Percentiles rank a stretch among this genome's conserved stretches.
phyloP scores from a whole-genome alignment of 805 yeast genomes.

The Metschnikowia corniflorae region DNA sequence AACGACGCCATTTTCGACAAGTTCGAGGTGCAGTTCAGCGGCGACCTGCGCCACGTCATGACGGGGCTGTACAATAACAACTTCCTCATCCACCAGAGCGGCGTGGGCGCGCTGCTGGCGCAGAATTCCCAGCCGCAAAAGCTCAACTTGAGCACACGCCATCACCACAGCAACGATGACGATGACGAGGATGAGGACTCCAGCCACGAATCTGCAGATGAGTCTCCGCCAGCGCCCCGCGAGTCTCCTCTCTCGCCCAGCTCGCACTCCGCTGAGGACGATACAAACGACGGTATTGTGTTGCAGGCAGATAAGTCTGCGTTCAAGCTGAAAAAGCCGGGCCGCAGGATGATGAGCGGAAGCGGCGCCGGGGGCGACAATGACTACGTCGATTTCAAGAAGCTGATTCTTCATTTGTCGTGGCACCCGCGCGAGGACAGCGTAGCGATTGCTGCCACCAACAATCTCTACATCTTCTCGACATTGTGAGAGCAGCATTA shows the following conservation, averaged over 20 bases:
- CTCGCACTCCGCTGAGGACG: conserved; percentile 27
- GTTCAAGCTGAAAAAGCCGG: conserved; percentile 72
- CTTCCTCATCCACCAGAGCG: conserved; percentile 94
- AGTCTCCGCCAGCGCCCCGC: conserved; percentile 25
- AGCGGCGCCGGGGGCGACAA: conserved; percentile 52
- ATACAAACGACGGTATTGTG: conserved; percentile 57
- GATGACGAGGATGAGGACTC: conserved; percentile 32
- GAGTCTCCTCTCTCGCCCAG: conserved; percentile 33
- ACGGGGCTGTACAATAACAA: conserved; percentile 97
- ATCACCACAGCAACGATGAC: conserved; percentile 34
- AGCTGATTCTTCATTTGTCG: conserved; percentile 88
- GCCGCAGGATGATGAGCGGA: conserved; percentile 49
- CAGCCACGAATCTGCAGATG: conserved; percentile 24
- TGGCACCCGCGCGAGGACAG: conserved; percentile 98
- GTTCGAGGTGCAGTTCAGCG: conserved; percentile 93
- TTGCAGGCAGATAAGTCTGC: conserved; percentile 98
- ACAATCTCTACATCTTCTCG: conserved; percentile 82
- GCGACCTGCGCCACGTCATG: conserved; percentile 88
- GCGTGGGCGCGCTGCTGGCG: conserved; percentile 30
- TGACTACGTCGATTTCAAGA: conserved; percentile 86
- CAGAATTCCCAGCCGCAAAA: conserved; percentile 4
- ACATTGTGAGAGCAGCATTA: conserved; percentile 61
- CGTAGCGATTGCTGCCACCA: conserved; percentile 97
- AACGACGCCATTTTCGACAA: conserved; percentile 98
- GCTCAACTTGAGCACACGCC: conserved; percentile 8